Percentiles rank a stretch among this genome's conserved stretches.
Conservation (phyloP, 306 rosid species). For the Lathyrus oleraceus region DNA sequence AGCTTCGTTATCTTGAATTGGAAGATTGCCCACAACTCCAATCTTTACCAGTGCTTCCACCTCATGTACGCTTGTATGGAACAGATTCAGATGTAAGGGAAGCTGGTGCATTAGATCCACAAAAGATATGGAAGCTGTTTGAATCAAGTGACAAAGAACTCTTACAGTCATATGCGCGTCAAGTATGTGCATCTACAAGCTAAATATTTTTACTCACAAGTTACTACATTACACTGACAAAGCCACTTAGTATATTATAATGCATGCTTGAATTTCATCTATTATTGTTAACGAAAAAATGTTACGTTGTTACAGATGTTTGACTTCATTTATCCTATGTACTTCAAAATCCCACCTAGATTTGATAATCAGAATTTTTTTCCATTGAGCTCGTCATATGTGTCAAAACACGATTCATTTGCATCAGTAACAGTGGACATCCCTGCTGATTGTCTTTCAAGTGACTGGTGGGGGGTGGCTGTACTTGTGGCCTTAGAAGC, state of each 20-base stretch:
- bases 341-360: not conserved
- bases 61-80: not conserved
- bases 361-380: conserved; percentile 9
- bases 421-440: conserved; percentile 11
- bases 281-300: not conserved
- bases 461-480: conserved; percentile 27
- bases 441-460: conserved; percentile 12
- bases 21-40: conserved; percentile 13
- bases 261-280: not conserved
- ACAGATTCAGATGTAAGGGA: not conserved
- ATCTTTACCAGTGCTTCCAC: conserved; percentile 7
- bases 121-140: conserved; percentile 29
- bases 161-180: not conserved
- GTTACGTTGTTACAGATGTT: not conserved
- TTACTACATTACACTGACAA: not conserved
- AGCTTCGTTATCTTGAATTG: conserved; percentile 21
- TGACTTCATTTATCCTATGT: not conserved
- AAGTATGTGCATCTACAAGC: not conserved
- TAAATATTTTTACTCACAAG: not conserved
- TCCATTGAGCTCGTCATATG: conserved; percentile 9
- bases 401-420: not conserved
- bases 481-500: conserved; percentile 11
- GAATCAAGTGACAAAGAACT: not conserved
- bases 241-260: not conserved
- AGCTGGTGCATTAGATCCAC: conserved; percentile 18